These are phyloP conservation scores for Candida sp. DNA, from an alignment of 1,139 yeast species.

Conservation along the genomic window DNA sequence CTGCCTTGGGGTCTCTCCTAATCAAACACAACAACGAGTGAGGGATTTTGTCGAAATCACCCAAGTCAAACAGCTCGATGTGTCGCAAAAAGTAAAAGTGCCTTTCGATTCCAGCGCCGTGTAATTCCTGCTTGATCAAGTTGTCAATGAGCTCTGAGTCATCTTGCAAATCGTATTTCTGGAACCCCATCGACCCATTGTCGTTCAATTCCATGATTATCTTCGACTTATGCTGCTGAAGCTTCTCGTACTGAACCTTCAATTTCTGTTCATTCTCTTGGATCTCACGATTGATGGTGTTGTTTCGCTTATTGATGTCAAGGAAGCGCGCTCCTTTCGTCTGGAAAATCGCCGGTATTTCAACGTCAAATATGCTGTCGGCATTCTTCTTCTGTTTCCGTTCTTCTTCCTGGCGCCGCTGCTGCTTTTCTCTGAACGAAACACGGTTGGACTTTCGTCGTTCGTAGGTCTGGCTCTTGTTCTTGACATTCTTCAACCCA, in stretches of 20 bases:
- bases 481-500: neutral
- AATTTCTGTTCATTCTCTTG: conserved; percentile 17
- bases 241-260: conserved; percentile 13
- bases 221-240: conserved; percentile 11
- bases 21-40: conserved; percentile 8
- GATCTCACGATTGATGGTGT: conserved; percentile 19
- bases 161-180: conserved; percentile 4
- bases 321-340: conserved; percentile 28
- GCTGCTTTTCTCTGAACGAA: neutral
- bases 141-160: conserved; percentile 14
- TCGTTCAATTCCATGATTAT: conserved; percentile 30
- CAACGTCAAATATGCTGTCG: conserved; percentile 21
- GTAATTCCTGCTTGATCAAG: conserved; percentile 11
- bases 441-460: conserved; percentile 1
- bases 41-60: conserved; percentile 1
- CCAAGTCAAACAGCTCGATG: conserved; percentile 2
- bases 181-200: conserved; percentile 25
- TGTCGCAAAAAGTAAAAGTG: conserved; percentile 18
- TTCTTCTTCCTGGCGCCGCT: neutral
- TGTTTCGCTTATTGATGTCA: conserved; percentile 16
- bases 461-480: neutral
- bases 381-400: neutral
- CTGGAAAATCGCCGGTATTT: conserved; percentile 29
- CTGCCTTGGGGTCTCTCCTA: conserved; percentile 2
- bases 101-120: conserved; percentile 10